Percentiles rank a stretch among this genome's conserved stretches.
phyloP scores from a whole-genome alignment of 352 stramenopile genomes.

The Phytophthora pini region DNA sequence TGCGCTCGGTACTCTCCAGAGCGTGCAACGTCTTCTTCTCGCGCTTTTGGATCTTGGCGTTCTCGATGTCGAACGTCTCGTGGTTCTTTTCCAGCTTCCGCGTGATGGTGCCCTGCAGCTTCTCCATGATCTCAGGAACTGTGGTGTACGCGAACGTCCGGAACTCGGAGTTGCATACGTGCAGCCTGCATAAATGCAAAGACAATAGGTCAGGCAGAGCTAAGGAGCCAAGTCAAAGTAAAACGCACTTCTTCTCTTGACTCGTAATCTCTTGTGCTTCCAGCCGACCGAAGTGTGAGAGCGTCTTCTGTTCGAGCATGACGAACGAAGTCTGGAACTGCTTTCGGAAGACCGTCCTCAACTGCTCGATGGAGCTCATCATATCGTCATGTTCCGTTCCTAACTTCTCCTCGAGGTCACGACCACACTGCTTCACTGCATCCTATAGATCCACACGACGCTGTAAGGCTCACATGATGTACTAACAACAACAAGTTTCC shows the following conservation, averaged over 20 bases:
- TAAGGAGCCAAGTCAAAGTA: neutral
- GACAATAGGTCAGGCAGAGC: neutral
- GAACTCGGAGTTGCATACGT: slow-evolving; percentile 61
- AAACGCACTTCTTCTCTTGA: slow-evolving; percentile 56
- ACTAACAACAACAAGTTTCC: too few relatives aligned
- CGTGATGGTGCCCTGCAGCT: slow-evolving; percentile 87
- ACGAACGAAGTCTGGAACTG: slow-evolving; percentile 62
- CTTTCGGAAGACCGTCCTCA: slow-evolving; percentile 50
- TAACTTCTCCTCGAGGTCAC: slow-evolving; percentile 58
- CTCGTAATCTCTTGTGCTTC: slow-evolving; percentile 54
- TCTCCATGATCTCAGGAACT: slow-evolving; percentile 90
- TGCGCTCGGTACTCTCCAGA: slow-evolving; percentile 71
- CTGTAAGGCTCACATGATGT: neutral
- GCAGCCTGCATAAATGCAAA: slow-evolving; percentile 41
- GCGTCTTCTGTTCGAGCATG: slow-evolving; percentile 60
- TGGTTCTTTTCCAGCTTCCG: slow-evolving; percentile 90
- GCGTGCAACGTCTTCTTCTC: slow-evolving; percentile 87
- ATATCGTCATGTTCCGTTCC: slow-evolving; percentile 62
- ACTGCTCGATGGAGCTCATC: slow-evolving; percentile 61
- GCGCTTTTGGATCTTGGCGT: slow-evolving; percentile 92
- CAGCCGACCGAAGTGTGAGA: slow-evolving; percentile 66
- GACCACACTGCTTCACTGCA: slow-evolving; percentile 70
- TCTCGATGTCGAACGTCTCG: slow-evolving; percentile 94
- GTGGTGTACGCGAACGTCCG: slow-evolving; percentile 81
- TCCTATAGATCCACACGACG: slow-evolving; percentile 38